Percentiles rank a stretch among this genome's conserved stretches.
Conservation (phyloP, 2,329 filamentous ascomycete genomes). For the Akanthomyces muscarius region DNA sequence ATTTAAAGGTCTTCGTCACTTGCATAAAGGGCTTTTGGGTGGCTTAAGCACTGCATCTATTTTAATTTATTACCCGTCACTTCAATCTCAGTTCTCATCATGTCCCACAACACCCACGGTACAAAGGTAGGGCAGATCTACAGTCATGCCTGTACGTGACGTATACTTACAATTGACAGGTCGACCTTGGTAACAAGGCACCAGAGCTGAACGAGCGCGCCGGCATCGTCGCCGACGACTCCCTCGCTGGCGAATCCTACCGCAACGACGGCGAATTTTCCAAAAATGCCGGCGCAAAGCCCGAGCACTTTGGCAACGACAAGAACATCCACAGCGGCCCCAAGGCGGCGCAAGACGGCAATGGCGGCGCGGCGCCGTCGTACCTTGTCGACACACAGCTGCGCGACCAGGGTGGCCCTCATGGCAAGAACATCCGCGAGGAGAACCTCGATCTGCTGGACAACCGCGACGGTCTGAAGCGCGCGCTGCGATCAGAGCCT, state of each 20-base stretch:
- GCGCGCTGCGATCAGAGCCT: slow-evolving; percentile 39
- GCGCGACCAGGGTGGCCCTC: slow-evolving; percentile 32
- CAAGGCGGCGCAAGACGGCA: slow-evolving; percentile 17
- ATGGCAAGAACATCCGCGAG: slow-evolving; percentile 41
- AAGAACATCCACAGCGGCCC: slow-evolving; percentile 5
- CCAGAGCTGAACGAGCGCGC: slow-evolving; percentile 55
- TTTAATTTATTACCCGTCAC: not conserved
- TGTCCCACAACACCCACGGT: slow-evolving; percentile 6
- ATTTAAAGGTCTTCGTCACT: not conserved
- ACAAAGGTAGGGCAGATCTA: not conserved
- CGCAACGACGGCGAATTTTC: slow-evolving; percentile 56
- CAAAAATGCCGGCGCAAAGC: slow-evolving; percentile 49
- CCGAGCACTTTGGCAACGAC: slow-evolving; percentile 20
- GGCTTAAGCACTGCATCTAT: not conserved
- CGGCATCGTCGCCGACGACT: slow-evolving; percentile 63
- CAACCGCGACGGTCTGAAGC: slow-evolving; percentile 34
- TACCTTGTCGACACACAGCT: slow-evolving; percentile 35
- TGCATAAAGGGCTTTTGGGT: not conserved
- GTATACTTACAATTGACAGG: slow-evolving; percentile 31
- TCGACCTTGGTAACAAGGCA: slow-evolving; percentile 43
- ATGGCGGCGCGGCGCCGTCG: slow-evolving; percentile 32
- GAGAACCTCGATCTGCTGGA: slow-evolving; percentile 34
- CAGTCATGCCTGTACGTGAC: not conserved
- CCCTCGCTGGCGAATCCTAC: slow-evolving; percentile 71
- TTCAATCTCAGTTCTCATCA: not conserved